Base-by-base conservation (phyloP, 805 yeast species). In the Nakazawaea ambrosiae region DNA sequence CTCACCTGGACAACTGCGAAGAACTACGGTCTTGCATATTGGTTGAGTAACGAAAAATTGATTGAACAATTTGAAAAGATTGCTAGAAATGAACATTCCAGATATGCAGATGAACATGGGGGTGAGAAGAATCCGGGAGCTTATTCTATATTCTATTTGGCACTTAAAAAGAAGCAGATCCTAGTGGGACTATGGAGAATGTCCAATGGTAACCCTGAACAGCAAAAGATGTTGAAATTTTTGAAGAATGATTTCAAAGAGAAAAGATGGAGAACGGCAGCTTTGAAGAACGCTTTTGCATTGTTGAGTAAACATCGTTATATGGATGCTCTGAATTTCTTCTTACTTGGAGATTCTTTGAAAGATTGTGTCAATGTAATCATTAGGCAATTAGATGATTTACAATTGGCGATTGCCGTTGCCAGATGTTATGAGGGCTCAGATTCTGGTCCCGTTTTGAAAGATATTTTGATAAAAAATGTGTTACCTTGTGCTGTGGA, bases 261-360 rank as follows among this genome's bases (percentile, higher is more conserved):
- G 37, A 68, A 70, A 12, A 65, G 96, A 35, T 89, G 97, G 96
- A 74, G 67, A 47, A 68, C 84, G 0, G 96, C 97, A 1, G 97
- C 97, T 0, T 58, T 78, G 49, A 92, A 92, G 51, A 90, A 90
- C 60, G 97, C 97, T 0, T 90, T 76, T 65, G 97, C 86, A 0
- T 61, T 90, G 30, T 57, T 92, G 45, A 85, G 97, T 44, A 87
- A 87, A 50, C 98, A 89, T 56, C 64, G 97, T 29, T 84, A 71
- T 50, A 61, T 72, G 54, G 94, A 88, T 57, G 95, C 97, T 0
- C 96, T 97, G 0, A 78, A 81, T 17, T 89, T 92, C 54, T 90
- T 90, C 57, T 57, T 90, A 25, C 65, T 90, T 10, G 96, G 84
- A 0, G 88, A 70, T 35, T 66, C 88, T 1, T 58, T 86, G 11